Evolutionary conservation across 2,329 filamentous ascomycete species (phyloP).

Genomic region (Cytospora piceae): DNA sequence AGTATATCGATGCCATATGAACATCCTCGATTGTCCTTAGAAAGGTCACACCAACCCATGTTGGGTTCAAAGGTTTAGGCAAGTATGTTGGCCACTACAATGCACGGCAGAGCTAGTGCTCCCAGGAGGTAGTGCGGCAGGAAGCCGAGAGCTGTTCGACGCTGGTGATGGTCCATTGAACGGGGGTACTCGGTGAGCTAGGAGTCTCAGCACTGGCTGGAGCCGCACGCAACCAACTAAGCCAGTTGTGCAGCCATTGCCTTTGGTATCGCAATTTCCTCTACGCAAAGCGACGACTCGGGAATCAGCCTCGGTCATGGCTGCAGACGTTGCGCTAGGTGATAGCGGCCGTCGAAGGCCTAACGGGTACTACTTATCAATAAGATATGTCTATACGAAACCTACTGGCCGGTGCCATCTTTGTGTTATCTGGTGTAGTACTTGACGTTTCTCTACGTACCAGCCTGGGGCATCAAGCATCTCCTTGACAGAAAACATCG

Average conservation of each 20-base stretch:
- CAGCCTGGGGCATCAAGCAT: too few species aligned
- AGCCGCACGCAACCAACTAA: not conserved
- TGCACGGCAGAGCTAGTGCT: not conserved
- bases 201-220: not conserved
- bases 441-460: too few species aligned
- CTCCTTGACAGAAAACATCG: too few species aligned
- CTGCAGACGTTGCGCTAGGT: too few species aligned
- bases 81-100: not conserved
- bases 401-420: too few species aligned
- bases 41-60: not conserved
- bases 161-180: not conserved
- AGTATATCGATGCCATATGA: not conserved
- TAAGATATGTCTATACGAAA: too few species aligned
- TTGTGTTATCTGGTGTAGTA: too few species aligned
- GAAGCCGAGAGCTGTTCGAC: not conserved
- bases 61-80: not conserved
- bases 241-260: not conserved
- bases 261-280: not conserved
- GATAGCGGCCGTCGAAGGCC: too few species aligned
- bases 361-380: too few species aligned
- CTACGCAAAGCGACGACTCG: too few species aligned
- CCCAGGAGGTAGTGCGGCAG: not conserved
- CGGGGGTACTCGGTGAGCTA: not conserved
- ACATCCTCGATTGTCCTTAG: not conserved
- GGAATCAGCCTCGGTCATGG: too few species aligned